These are phyloP conservation scores for Neofusicoccum umdonicola DNA, from an alignment of 2,329 filamentous ascomycete species.

Conservation along the genomic window DNA sequence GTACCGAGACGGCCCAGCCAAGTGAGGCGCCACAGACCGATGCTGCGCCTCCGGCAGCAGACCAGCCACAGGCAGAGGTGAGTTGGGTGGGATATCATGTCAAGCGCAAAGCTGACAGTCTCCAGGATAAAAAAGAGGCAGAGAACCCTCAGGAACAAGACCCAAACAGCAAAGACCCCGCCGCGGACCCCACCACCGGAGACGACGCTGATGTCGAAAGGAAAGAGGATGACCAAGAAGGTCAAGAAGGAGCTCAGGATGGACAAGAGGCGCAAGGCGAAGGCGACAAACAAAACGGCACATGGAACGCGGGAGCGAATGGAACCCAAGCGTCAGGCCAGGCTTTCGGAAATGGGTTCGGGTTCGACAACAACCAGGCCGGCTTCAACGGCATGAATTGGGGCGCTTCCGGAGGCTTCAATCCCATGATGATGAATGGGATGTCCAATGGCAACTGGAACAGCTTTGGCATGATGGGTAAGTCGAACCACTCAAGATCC, in stretches of 20 bases:
- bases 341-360: constrained; percentile 39
- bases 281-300: constrained; percentile 23
- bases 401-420: constrained; percentile 62
- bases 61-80: not conserved
- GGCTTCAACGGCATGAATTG: constrained; percentile 61
- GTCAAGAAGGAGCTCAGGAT: constrained; percentile 10
- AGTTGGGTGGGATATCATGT: not conserved
- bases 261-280: constrained; percentile 20
- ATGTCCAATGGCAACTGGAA: constrained; percentile 64
- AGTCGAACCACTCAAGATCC: constrained; percentile 35
- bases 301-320: constrained; percentile 19
- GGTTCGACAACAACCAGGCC: constrained; percentile 43
- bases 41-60: not conserved
- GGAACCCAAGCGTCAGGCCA: constrained; percentile 26
- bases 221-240: constrained; percentile 22
- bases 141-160: not conserved
- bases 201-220: constrained; percentile 18
- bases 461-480: constrained; percentile 90
- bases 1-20: not conserved
- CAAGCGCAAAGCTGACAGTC: not conserved
- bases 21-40: not conserved
- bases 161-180: not conserved
- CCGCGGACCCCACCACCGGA: not conserved
- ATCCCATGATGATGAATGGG: constrained; percentile 62
- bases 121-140: not conserved